These are phyloP conservation scores for Heteromeles arbutifolia DNA, from an alignment of 306 rosid genomes.

Conservation along the genomic window DNA sequence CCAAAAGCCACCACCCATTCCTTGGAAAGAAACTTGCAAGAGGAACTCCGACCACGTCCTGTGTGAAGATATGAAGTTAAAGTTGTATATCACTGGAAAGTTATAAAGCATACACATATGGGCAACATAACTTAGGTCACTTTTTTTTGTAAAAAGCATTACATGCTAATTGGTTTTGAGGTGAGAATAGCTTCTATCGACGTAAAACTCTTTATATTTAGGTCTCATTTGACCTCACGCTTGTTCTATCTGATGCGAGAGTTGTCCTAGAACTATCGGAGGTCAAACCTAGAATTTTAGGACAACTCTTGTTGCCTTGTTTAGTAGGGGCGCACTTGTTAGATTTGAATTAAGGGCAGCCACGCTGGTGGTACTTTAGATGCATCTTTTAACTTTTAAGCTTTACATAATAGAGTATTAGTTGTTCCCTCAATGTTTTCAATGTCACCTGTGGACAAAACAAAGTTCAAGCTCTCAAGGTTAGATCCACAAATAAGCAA, in stretches of 20 bases:
- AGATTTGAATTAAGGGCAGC: not conserved
- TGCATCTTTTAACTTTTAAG: not conserved
- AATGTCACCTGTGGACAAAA: slow-evolving; percentile 33
- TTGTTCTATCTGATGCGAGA: not conserved
- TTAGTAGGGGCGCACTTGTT: not conserved
- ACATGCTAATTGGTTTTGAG: no score
- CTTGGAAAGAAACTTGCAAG: not conserved
- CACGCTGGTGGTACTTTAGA: not conserved
- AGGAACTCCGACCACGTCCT: not conserved
- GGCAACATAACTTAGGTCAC: not conserved
- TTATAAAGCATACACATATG: not conserved
- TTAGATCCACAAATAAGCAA: slow-evolving; percentile 11
- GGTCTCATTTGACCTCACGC: no score
- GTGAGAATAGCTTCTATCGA: no score
- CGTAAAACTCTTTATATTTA: no score
- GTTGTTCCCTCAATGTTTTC: not conserved
- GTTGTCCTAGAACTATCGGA: no score
- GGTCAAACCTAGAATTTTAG: not conserved
- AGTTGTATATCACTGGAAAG: not conserved
- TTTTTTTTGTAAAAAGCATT: no score
- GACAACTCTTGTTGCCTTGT: not conserved
- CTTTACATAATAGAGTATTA: not conserved
- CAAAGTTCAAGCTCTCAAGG: slow-evolving; percentile 36
- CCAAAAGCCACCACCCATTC: not conserved
- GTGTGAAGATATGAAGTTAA: not conserved